Evolutionary conservation across 2,329 filamentous ascomycete species (phyloP), one percentile per base, ranked within the genome.

Genomic region (Dothistroma septosporum): DNA sequence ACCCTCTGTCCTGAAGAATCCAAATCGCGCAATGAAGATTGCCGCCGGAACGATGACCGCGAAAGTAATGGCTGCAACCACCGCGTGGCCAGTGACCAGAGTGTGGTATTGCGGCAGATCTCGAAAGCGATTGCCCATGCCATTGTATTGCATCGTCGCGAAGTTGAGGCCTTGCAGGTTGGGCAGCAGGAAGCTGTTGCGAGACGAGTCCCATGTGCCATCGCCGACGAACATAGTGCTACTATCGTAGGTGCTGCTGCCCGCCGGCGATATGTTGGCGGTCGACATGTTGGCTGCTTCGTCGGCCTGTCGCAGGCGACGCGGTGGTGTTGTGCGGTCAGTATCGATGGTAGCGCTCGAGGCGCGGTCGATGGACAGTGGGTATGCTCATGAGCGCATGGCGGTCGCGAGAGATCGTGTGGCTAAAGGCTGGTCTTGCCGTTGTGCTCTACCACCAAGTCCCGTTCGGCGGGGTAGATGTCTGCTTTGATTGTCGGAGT

Each of bases 91-190:
- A 31, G 81, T 77, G 58, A 95, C 83, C 50, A 93, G 80, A 31
- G 75, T 78, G 70, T 90, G 87, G 72, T 95, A 95, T 69, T 89
- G 83, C 11, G 80, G 73, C 64, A 91, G 75, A 11, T 83, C 84
- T 55, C 84, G 81, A 74, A 93, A 93, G 61, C 90, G 86, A 73
- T 92, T 92, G 61, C 86, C 89, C 90, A 93, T 92, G 74, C 90
- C 90, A 83, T 94, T 94, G 77, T 91, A 92, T 73, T 83, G 86
- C 86, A 90, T 92, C 6, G 90, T 92, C 54, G 87, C 88, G 73
- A 91, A 90, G 72, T 92, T 90, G 65, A 91, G 76, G 9, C 89
- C 89, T 69, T 87, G 80, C 50, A 94, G 78, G 70, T 92, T 92
- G 37, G 90, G 90, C 55, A 94, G 77, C 57, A 94, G 78, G 73